Evolutionary conservation across 2,329 filamentous ascomycete genomes (phyloP), one percentile per base, ranked within the genome.

Genomic region (Phaeosphaeria sp.): DNA sequence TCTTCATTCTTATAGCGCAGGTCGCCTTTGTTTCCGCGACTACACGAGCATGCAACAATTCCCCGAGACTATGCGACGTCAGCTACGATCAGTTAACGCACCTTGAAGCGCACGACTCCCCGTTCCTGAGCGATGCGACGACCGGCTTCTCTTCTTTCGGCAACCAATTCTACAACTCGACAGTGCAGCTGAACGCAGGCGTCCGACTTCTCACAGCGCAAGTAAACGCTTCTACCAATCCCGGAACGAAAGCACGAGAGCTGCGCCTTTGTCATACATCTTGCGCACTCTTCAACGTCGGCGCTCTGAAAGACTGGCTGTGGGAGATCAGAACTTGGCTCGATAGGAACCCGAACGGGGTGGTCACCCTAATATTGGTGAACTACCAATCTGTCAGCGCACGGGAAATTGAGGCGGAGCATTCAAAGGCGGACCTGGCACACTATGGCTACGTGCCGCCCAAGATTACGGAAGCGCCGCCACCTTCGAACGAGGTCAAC

Each of bases 1-100:
- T 43, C 20, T 46, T 56, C 20, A 33, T 59, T 51, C 24, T 58
- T 39, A 44, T 62, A 51, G 55, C 56, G 55, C 61, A 60, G 56
- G 59, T 39, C 54, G 56, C 48, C 49, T 51, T 49, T 40, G 39
- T 53, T 17, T 49, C 47, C 30, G 43, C 11, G 7, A 55, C 46
- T 33, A 57, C 53, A 18, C 60, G 61, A 53, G 85, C 87, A 24
- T 94, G 91, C 84, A 93, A 94, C 79, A 93, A 93, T 80, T 91
- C 89, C 1, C 89, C 90, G 0, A 77, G 82, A 40, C 84, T 94
- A 17, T 94, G 91, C 81, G 8, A 45, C 7, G 43, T 79, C 79
- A 61, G 86, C 86, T 93, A 93, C 79, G 87, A 86, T 76, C 85
- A 88, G 59, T 83, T 94, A 61, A 92, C 90, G 1, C 85, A 93